A percentile compares a stretch with the other conserved stretches of the same genome.
Conservation (phyloP, 1,139 yeast species). For the Hemisphaericaspora lyxosophila region DNA sequence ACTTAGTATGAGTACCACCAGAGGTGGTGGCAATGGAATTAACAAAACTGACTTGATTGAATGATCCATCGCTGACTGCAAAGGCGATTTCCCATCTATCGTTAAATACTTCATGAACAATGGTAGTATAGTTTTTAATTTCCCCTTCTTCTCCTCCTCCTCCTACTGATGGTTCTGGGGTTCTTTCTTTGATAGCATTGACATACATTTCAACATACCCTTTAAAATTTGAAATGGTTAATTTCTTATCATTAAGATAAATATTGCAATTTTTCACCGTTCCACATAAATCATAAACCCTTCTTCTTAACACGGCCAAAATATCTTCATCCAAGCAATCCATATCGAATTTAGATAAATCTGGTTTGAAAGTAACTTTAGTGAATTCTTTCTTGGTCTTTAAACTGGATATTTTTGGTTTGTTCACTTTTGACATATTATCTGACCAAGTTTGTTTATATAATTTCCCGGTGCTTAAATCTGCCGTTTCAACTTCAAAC, state of each 20-base stretch:
- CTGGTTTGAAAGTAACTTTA: slow-evolving; percentile 87
- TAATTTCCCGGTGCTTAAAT: slow-evolving; percentile 56
- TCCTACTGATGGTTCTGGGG: slow-evolving; percentile 28
- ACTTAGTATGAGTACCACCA: slow-evolving; percentile 95
- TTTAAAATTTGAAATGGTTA: slow-evolving; percentile 75
- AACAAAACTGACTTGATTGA: slow-evolving; percentile 94
- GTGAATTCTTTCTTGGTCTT: slow-evolving; percentile 76
- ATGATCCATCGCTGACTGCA: slow-evolving; percentile 84
- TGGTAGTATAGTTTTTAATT: slow-evolving; percentile 43
- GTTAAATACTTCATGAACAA: slow-evolving; percentile 73
- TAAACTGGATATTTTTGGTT: slow-evolving; percentile 67
- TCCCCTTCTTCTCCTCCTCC: slow-evolving; percentile 23
- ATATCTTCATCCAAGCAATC: slow-evolving; percentile 75
- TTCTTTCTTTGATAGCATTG: slow-evolving; percentile 54
- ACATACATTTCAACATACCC: slow-evolving; percentile 88
- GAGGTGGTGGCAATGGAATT: slow-evolving; percentile 96
- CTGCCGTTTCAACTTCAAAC: slow-evolving; percentile 88
- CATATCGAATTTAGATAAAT: slow-evolving; percentile 83
- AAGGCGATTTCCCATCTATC: slow-evolving; percentile 94
- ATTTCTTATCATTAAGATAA: slow-evolving; percentile 69
- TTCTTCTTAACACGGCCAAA: slow-evolving; percentile 80
- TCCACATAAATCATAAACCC: slow-evolving; percentile 96
- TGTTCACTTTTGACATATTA: slow-evolving; percentile 78
- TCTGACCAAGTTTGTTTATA: slow-evolving; percentile 84
- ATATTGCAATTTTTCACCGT: slow-evolving; percentile 86